Evolutionary conservation across 345 rosid species (phyloP).

Genomic region (Cardamine occulta): DNA sequence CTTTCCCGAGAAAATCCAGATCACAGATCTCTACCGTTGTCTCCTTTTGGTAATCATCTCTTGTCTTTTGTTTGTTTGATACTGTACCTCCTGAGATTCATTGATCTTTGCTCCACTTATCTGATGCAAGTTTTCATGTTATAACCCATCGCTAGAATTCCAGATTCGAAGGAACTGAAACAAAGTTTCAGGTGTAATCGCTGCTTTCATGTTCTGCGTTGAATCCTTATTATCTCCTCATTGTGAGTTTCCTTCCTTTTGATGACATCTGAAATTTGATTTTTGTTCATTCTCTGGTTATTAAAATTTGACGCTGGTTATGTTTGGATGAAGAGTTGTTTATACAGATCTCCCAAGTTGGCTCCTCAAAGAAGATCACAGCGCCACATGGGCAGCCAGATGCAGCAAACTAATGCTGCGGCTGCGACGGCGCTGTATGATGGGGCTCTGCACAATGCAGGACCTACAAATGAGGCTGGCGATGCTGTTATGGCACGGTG

Average conservation of each 20-base stretch:
- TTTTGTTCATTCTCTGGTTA: neutral
- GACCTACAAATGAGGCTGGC: constrained; percentile 71
- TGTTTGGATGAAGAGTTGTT: constrained; percentile 48
- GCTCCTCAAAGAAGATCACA: constrained; percentile 98
- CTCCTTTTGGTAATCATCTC: constrained; percentile 34
- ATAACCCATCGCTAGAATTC: constrained; percentile 15
- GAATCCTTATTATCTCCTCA: constrained; percentile 57
- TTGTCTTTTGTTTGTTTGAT: neutral
- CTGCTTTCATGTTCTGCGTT: constrained; percentile 58
- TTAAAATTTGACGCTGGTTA: neutral
- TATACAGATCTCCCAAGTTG: constrained; percentile 77
- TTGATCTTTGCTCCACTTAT: constrained; percentile 28
- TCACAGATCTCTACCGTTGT: constrained; percentile 46
- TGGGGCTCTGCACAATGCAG: constrained; percentile 62
- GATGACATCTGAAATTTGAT: constrained; percentile 1
- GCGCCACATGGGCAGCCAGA: constrained; percentile 98
- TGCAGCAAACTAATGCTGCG: constrained; percentile 91
- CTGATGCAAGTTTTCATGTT: constrained; percentile 15
- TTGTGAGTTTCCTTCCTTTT: constrained; percentile 49
- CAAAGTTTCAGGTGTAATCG: constrained; percentile 21
- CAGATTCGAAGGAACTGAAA: constrained; percentile 29
- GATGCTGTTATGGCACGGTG: constrained; percentile 99
- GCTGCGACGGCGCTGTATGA: constrained; percentile 79
- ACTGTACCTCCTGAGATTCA: constrained; percentile 29
- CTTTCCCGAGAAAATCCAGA: constrained; percentile 17